phyloP scores from a whole-genome alignment of 2,329 filamentous ascomycete genomes.

The Trichocomaceae sp. region DNA sequence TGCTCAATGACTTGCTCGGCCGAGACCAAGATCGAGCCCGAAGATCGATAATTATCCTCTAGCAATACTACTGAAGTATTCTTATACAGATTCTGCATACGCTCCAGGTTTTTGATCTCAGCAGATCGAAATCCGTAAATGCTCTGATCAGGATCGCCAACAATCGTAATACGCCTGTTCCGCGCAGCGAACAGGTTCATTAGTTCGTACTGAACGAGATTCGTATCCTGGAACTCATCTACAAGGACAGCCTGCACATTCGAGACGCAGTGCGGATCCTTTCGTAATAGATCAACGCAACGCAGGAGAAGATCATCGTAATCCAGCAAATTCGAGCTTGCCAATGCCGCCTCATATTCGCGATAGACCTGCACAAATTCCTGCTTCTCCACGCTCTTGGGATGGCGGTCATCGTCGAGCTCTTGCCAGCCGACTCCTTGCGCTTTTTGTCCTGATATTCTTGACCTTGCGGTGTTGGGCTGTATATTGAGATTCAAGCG shows the following conservation, averaged over 20 bases:
- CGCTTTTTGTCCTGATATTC: constrained; percentile 64
- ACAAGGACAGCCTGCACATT: constrained; percentile 90
- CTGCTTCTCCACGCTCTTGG: constrained; percentile 44
- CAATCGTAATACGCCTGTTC: constrained; percentile 75
- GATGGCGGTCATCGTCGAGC: constrained; percentile 33
- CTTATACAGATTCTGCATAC: constrained; percentile 69
- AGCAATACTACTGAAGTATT: constrained; percentile 75
- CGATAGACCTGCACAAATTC: constrained; percentile 63
- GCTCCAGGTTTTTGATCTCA: constrained; percentile 78
- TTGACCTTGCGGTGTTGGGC: constrained; percentile 60
- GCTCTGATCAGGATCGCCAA: constrained; percentile 94
- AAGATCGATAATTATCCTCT: constrained; percentile 92
- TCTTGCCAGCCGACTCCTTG: constrained; percentile 46
- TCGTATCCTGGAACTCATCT: constrained; percentile 97
- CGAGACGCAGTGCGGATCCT: constrained; percentile 70
- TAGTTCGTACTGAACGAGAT: constrained; percentile 86
- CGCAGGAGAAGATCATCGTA: constrained; percentile 87
- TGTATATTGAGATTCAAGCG: constrained; percentile 63
- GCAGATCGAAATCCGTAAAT: constrained; percentile 95
- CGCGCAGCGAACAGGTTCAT: constrained; percentile 79
- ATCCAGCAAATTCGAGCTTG: constrained; percentile 74
- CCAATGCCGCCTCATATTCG: constrained; percentile 71
- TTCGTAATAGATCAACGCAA: constrained; percentile 70
- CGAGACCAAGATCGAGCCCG: constrained; percentile 70
- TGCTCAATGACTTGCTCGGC: constrained; percentile 87